Base-by-base conservation (phyloP, 768 basidiomycete species). In the Phylloporus sp. region DNA sequence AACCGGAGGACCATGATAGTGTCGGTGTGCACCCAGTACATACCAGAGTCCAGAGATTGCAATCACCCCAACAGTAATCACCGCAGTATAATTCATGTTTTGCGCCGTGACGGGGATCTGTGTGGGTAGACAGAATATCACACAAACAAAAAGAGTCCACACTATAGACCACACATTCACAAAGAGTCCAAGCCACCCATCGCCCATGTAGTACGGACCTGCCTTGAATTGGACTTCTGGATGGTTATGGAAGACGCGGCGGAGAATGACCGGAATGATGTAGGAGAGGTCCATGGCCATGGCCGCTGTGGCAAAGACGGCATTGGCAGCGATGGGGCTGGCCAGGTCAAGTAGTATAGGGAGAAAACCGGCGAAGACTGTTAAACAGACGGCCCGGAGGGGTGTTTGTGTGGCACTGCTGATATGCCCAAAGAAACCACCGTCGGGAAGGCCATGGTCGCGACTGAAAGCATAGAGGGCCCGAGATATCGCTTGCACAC, bases 1-100 rank as follows among this genome's bases (percentile, higher is more conserved):
- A 56, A 75, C 73, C 18, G 83, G 81, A n/a, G 83, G 81, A n/a
- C 83, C 83, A 34, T 72, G 71, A 58, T 82, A 84, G 56, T 83
- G 78, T 46, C 70, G 74, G 52, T 76, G 77, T 22, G 80, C 83
- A 27, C 75, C 70, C 22, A 75, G 49, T 50, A 78, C 54, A 65
- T 83, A 84, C 82, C 81, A 84, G 5, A 70, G 46, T 32, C 79
- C 76, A 50, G 63, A 58, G 8, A 45, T 1, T 11, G 40, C 47
- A 20, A 66, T 48, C 36, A 67, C 58, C 15, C 58, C 60, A 8
- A 67, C 58, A 5, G 45, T 48, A 45, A 70, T 62, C 9, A 74
- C 74, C 4, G 73, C 60, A 16, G 76, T 74, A 57, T 80, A 80
- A 63, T 80, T 80, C 78, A 80, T 80, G 52, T 76, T 80, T 36